These are phyloP conservation scores for Baorangia bicolor DNA, from an alignment of 768 basidiomycete genomes.

Conservation along the genomic window DNA sequence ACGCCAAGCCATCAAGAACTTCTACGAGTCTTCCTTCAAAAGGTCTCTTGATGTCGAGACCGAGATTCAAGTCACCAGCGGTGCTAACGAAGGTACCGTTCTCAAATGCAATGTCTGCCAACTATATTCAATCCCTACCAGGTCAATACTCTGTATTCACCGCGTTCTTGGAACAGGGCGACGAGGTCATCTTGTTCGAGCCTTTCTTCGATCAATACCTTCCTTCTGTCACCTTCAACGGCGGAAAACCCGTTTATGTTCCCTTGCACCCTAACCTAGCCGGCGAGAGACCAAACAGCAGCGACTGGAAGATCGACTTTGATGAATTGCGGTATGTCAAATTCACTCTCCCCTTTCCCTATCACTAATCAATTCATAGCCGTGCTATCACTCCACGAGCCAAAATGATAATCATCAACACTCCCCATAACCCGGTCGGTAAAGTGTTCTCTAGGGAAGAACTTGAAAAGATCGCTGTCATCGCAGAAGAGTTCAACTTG, in stretches of 20 bases:
- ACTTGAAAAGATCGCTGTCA: slow-evolving; percentile 77
- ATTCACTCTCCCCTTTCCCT: background rate
- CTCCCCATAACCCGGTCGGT: slow-evolving; percentile 97
- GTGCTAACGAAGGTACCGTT: slow-evolving; percentile 87
- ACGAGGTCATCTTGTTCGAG: slow-evolving; percentile 99
- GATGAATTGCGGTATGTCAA: slow-evolving; percentile 73
- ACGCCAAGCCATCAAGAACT: slow-evolving; percentile 79
- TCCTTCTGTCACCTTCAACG: slow-evolving; percentile 91
- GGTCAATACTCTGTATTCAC: slow-evolving; percentile 93
- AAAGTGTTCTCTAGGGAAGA: slow-evolving; percentile 90
- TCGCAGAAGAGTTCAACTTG: slow-evolving; percentile 91
- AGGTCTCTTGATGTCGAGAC: slow-evolving; percentile 78
- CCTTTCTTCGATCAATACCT: slow-evolving; percentile 98
- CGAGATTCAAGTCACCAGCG: slow-evolving; percentile 93
- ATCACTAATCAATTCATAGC: slow-evolving; percentile 36
- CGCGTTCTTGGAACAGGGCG: slow-evolving; percentile 88
- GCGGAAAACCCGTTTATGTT: slow-evolving; percentile 90
- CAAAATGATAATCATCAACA: slow-evolving; percentile 95
- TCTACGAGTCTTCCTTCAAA: slow-evolving; percentile 67
- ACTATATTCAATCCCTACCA: slow-evolving; percentile 8
- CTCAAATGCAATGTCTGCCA: background rate
- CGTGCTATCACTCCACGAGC: slow-evolving; percentile 83
- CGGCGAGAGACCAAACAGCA: slow-evolving; percentile 50
- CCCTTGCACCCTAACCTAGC: slow-evolving; percentile 85
- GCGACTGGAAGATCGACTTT: slow-evolving; percentile 89